These are phyloP conservation scores for Fusarium veterinarium DNA, from an alignment of 2,329 filamentous ascomycete genomes.

Conservation along the genomic window DNA sequence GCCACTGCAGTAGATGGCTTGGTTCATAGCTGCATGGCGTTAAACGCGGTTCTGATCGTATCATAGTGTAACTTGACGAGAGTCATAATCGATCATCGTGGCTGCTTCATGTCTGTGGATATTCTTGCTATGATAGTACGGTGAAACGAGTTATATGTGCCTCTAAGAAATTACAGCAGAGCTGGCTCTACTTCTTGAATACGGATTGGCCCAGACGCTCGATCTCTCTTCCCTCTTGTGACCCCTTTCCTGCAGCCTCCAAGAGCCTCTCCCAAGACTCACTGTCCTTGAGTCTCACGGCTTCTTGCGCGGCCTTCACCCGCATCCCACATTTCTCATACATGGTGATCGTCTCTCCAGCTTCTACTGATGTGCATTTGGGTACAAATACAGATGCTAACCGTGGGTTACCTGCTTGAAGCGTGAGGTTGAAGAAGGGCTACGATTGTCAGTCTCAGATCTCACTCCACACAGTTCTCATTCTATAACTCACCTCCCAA, in stretches of 20 bases:
- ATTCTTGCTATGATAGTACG: neutral
- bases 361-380: constrained; percentile 81
- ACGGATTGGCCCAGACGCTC: constrained; percentile 77
- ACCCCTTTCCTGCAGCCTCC: constrained; percentile 76
- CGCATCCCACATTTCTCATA: constrained; percentile 96
- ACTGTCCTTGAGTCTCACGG: constrained; percentile 81
- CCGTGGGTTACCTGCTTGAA: constrained; percentile 90
- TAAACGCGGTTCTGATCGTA: constrained; percentile 8
- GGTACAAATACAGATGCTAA: constrained; percentile 86
- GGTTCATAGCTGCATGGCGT: neutral
- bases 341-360: constrained; percentile 83
- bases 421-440: constrained; percentile 91
- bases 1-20: constrained; percentile 17
- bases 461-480: neutral
- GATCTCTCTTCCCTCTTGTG: constrained; percentile 78
- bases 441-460: constrained; percentile 50
- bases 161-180: constrained; percentile 20
- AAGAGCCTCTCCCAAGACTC: constrained; percentile 79
- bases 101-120: neutral
- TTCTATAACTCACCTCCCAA: constrained; percentile 79
- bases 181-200: constrained; percentile 57
- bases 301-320: constrained; percentile 90
- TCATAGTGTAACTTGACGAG: neutral
- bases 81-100: neutral
- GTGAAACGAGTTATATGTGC: constrained; percentile 10